These are phyloP conservation scores for Colletotrichum tofieldiae DNA, from an alignment of 2,329 filamentous ascomycete species.

Conservation along the genomic window DNA sequence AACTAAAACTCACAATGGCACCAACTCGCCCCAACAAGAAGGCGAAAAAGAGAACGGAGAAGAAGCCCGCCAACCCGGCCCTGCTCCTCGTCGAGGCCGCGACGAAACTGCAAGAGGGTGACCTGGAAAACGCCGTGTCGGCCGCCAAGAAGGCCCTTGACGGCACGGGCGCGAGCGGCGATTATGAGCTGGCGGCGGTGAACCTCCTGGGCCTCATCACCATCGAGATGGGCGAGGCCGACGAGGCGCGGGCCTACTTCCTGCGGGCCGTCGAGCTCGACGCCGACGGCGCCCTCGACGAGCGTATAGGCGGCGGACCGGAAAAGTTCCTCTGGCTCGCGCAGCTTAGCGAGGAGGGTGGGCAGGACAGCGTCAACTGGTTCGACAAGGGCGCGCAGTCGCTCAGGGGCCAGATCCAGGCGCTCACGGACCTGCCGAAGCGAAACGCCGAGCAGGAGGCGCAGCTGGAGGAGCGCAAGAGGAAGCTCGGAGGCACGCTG, in stretches of 20 bases:
- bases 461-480: slow-evolving; percentile 77
- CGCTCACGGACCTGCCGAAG: slow-evolving; percentile 65
- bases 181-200: slow-evolving; percentile 75
- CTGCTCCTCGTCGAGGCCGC: slow-evolving; percentile 57
- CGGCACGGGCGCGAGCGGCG: slow-evolving; percentile 60
- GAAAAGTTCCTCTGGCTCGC: slow-evolving; percentile 97
- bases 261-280: slow-evolving; percentile 82
- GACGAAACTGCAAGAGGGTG: slow-evolving; percentile 60
- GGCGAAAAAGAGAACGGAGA: slow-evolving; percentile 51
- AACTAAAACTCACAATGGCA: slow-evolving; percentile 52
- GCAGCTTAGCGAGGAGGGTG: slow-evolving; percentile 84
- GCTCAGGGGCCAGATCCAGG: slow-evolving; percentile 80
- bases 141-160: slow-evolving; percentile 62
- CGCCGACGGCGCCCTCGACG: slow-evolving; percentile 78
- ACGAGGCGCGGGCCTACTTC: slow-evolving; percentile 82
- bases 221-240: slow-evolving; percentile 86
- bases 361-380: slow-evolving; percentile 76
- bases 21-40: slow-evolving; percentile 59
- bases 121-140: slow-evolving; percentile 57
- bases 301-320: slow-evolving; percentile 83
- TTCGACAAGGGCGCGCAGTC: slow-evolving; percentile 80
- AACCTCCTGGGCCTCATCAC: slow-evolving; percentile 86
- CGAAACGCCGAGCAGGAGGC: slow-evolving; percentile 59
- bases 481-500: slow-evolving; percentile 89
- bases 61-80: slow-evolving; percentile 46